Percentiles rank a stretch among this genome's conserved stretches.
These are phyloP conservation scores for Penicillium crustosum DNA, from an alignment of 2,329 filamentous ascomycete genomes.

Conservation along the genomic window DNA sequence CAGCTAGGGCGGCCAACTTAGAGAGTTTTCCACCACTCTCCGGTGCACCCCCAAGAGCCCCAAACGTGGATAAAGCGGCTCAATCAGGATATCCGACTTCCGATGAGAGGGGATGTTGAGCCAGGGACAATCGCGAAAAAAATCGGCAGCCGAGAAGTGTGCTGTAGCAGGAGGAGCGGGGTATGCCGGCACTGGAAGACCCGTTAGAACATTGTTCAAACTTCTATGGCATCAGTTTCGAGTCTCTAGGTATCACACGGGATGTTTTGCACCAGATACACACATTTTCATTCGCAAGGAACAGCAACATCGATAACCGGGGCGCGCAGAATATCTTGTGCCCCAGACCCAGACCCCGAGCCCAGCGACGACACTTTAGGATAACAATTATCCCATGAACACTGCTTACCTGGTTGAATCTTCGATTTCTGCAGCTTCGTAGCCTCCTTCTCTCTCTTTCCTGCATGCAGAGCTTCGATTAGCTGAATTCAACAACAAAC, in stretches of 20 bases:
- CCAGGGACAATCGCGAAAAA: constrained; percentile 88
- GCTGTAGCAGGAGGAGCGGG: constrained; percentile 29
- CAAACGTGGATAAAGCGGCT: constrained; percentile 58
- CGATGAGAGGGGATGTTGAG: constrained; percentile 67
- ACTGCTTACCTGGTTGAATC: constrained; percentile 31
- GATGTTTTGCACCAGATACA: constrained; percentile 6
- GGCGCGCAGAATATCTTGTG: background rate
- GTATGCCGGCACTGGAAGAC: constrained; percentile 35
- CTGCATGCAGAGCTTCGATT: constrained; percentile 17
- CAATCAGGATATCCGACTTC: constrained; percentile 62
- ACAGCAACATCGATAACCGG: background rate
- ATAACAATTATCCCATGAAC: constrained; percentile 4
- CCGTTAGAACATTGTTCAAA: constrained; percentile 41
- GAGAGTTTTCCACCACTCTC: constrained; percentile 69
- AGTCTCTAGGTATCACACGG: constrained; percentile 11
- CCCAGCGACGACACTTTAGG: constrained; percentile 31
- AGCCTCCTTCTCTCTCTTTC: constrained; percentile 39
- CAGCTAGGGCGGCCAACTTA: constrained; percentile 87
- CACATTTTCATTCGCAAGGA: background rate
- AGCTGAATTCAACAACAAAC: constrained; percentile 1
- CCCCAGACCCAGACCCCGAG: constrained; percentile 13
- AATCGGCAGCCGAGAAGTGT: constrained; percentile 53
- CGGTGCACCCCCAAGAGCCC: constrained; percentile 76
- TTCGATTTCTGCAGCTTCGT: constrained; percentile 25
- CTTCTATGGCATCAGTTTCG: constrained; percentile 36